A percentile compares a stretch with the other conserved stretches of the same genome.
These are phyloP conservation scores for Alloteropsis semialata DNA, from an alignment of 176 grass and related monocot species.

Conservation along the genomic window DNA sequence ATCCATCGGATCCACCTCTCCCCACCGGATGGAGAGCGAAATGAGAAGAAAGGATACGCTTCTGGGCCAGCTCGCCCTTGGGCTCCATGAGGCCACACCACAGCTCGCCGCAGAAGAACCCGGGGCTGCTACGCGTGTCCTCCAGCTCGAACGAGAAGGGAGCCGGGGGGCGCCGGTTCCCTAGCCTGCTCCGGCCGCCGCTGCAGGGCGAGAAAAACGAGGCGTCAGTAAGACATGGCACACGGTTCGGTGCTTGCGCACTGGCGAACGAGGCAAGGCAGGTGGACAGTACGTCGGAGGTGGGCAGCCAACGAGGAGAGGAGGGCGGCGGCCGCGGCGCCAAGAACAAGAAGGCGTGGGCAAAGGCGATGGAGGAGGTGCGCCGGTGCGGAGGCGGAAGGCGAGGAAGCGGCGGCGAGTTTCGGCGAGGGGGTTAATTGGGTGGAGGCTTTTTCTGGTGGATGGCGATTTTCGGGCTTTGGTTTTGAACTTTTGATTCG, in stretches of 20 bases:
- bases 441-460: not conserved
- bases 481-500: not conserved
- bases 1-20: constrained; percentile 5
- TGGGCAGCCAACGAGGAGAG: not conserved
- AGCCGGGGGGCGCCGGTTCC: constrained; percentile 2
- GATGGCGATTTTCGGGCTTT: constrained; percentile 11
- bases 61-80: constrained; percentile 43
- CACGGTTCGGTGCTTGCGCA: not conserved
- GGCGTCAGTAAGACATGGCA: not conserved
- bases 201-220: constrained; percentile 12
- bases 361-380: not conserved
- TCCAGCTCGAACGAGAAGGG: constrained; percentile 66
- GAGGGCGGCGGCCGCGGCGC: not conserved
- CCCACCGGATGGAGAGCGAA: not conserved
- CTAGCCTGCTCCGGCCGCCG: constrained; percentile 41
- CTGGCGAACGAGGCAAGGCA: not conserved
- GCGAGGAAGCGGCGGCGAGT: not conserved
- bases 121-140: constrained; percentile 45
- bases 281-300: not conserved
- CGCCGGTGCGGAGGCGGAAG: not conserved
- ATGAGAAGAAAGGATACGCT: constrained; percentile 59
- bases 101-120: constrained; percentile 87
- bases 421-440: not conserved
- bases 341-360: not conserved
- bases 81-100: constrained; percentile 94